Percentiles rank a stretch among this genome's conserved stretches.
These are phyloP conservation scores for Penicillium brevicompactum DNA, from an alignment of 2,329 filamentous ascomycete species.

Conservation along the genomic window DNA sequence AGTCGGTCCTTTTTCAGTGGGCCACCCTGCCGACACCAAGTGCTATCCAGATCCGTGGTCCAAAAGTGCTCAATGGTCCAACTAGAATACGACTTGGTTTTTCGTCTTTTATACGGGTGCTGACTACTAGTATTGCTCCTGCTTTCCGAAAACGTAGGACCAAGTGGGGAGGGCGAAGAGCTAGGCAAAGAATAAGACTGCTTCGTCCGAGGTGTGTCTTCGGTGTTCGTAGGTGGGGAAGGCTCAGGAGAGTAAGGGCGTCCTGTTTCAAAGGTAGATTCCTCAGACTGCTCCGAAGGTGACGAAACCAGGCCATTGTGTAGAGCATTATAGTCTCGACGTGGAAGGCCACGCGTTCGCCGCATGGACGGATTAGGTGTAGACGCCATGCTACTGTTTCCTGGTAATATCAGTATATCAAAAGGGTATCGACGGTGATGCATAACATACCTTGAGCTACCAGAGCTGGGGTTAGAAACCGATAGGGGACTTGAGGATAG, in stretches of 20 bases:
- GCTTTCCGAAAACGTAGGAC: constrained; percentile 9
- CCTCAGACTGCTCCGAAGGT: constrained; percentile 6
- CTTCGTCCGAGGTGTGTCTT: constrained; percentile 5
- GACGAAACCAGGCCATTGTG: constrained; percentile 10
- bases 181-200: constrained; percentile 7
- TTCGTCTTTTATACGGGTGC: constrained; percentile 11
- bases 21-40: constrained; percentile 12
- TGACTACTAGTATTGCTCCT: constrained; percentile 6
- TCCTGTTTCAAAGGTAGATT: constrained; percentile 1
- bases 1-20: constrained; percentile 9
- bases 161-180: constrained; percentile 9
- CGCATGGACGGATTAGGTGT: too few species aligned
- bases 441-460: too few species aligned
- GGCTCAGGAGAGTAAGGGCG: constrained; percentile 9
- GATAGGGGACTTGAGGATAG: too few species aligned
- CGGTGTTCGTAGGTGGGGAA: constrained; percentile 2
- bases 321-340: constrained; percentile 1
- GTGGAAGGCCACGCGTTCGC: too few species aligned
- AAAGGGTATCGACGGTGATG: too few species aligned
- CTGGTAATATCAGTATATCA: too few species aligned
- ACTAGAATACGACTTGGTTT: neutral
- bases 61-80: constrained; percentile 11
- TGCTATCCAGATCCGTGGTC: constrained; percentile 11
- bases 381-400: too few species aligned
- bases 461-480: too few species aligned